Percentiles rank a stretch among this genome's conserved stretches.
These are phyloP conservation scores for Carex parvula DNA, from an alignment of 176 grass and related monocot species.

Conservation along the genomic window DNA sequence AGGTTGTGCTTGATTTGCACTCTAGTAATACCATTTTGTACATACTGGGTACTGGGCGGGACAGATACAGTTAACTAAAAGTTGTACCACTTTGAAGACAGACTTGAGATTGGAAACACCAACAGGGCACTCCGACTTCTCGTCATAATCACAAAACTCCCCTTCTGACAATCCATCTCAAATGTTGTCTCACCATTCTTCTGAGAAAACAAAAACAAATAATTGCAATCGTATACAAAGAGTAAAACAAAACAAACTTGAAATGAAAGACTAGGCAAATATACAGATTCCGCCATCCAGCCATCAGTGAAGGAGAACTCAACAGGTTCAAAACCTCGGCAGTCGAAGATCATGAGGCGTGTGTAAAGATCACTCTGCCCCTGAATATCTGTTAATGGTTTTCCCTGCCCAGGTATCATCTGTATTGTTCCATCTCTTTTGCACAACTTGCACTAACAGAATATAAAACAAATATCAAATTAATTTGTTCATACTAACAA, in stretches of 20 bases:
- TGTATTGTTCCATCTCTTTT: constrained; percentile 76
- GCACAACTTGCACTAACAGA: constrained; percentile 91
- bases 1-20: not conserved
- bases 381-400: constrained; percentile 54
- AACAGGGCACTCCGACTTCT: constrained; percentile 77
- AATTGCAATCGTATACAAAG: constrained; percentile 9
- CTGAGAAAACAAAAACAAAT: constrained; percentile 30
- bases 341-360: constrained; percentile 90
- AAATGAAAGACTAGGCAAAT: constrained; percentile 28
- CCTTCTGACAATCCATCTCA: constrained; percentile 79
- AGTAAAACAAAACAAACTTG: constrained; percentile 11
- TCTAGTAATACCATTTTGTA: not conserved
- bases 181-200: constrained; percentile 44
- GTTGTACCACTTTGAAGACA: constrained; percentile 77
- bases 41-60: not conserved
- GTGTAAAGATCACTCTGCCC: constrained; percentile 45
- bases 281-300: constrained; percentile 86
- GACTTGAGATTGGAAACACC: constrained; percentile 57
- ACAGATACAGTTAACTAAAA: constrained; percentile 1
- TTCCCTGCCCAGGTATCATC: constrained; percentile 84
- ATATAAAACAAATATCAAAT: constrained; percentile 30
- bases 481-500: not conserved
- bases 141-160: constrained; percentile 88
- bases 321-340: constrained; percentile 81
- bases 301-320: constrained; percentile 70